phyloP scores from a whole-genome alignment of 192 early-diverging fungal genomes.

The Paraglomus brasilianum region DNA sequence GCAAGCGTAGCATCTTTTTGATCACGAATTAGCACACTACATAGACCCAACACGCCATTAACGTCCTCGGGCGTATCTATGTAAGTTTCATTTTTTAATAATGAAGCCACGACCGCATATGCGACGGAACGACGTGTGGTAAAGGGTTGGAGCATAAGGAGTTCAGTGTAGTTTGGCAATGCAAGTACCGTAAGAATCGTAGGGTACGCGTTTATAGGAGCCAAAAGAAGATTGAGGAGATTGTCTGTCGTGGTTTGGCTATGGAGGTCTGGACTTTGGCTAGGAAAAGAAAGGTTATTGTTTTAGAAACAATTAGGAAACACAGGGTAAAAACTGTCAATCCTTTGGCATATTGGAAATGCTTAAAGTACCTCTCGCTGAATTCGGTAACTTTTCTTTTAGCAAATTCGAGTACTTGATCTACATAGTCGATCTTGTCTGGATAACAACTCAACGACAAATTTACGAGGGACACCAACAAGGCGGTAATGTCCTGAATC shows the following conservation, averaged over 20 bases:
- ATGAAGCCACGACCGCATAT: constrained; percentile 66
- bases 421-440: constrained; percentile 79
- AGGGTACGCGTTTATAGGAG: constrained; percentile 77
- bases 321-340: not conserved
- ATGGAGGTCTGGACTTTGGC: constrained; percentile 63
- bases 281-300: not conserved
- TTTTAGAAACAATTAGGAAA: constrained; percentile 1
- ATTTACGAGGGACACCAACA: constrained; percentile 85
- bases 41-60: constrained; percentile 76
- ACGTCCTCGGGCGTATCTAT: constrained; percentile 73
- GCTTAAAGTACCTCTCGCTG: constrained; percentile 36
- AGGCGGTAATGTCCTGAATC: constrained; percentile 87
- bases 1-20: constrained; percentile 67
- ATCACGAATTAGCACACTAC: constrained; percentile 77
- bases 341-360: too few relatives aligned
- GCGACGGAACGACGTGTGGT: constrained; percentile 81
- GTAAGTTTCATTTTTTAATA: constrained; percentile 67
- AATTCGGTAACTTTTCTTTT: constrained; percentile 71
- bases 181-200: constrained; percentile 63
- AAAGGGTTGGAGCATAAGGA: constrained; percentile 83
- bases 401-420: constrained; percentile 89
- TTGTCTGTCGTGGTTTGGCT: constrained; percentile 68
- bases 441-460: constrained; percentile 94
- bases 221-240: constrained; percentile 79
- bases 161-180: constrained; percentile 78